Percentiles rank a stretch among this genome's conserved stretches.
phyloP scores from a whole-genome alignment of 495 filamentous ascomycete species.

The Talaromyces borbonicus region DNA sequence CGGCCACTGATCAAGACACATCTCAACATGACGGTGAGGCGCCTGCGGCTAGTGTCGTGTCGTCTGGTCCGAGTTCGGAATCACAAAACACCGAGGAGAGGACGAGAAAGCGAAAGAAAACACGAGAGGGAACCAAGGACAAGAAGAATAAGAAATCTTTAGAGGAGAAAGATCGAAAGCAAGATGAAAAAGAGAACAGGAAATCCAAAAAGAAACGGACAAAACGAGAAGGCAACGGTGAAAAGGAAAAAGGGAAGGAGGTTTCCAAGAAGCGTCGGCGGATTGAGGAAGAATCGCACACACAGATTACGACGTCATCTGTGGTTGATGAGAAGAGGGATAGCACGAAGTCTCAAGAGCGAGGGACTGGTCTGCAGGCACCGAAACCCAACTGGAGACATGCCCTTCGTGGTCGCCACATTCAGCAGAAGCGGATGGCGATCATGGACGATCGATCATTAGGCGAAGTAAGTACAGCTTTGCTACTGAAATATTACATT shows the following conservation, averaged over 20 bases:
- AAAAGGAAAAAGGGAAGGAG: slow-evolving; percentile 40
- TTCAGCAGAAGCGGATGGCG: slow-evolving; percentile 69
- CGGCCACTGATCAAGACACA: too few species aligned
- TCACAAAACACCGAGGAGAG: too few species aligned
- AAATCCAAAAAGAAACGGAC: slow-evolving; percentile 33
- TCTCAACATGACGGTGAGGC: too few species aligned
- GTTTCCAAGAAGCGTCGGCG: slow-evolving; percentile 34
- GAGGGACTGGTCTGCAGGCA: slow-evolving; percentile 26
- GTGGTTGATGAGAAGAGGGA: slow-evolving; percentile 15
- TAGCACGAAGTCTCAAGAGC: slow-evolving; percentile 12
- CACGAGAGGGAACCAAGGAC: slow-evolving; percentile 26
- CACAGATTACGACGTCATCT: slow-evolving; percentile 10
- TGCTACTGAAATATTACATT: neutral
- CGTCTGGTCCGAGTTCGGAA: too few species aligned
- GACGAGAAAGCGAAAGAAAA: slow-evolving; percentile 11
- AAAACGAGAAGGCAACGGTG: slow-evolving; percentile 33
- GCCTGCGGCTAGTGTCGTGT: too few species aligned
- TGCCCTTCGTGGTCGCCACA: slow-evolving; percentile 57
- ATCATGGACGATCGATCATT: slow-evolving; percentile 60
- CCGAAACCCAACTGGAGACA: slow-evolving; percentile 45
- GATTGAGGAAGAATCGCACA: slow-evolving; percentile 20
- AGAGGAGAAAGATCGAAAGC: slow-evolving; percentile 27
- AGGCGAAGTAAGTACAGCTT: slow-evolving; percentile 52
- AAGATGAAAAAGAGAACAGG: slow-evolving; percentile 14
- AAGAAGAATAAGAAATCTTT: slow-evolving; percentile 28